Percentiles rank a stretch among this genome's conserved stretches.
These are phyloP conservation scores for Microsporum ferrugineum DNA, from an alignment of 2,329 filamentous ascomycete species.

Conservation along the genomic window DNA sequence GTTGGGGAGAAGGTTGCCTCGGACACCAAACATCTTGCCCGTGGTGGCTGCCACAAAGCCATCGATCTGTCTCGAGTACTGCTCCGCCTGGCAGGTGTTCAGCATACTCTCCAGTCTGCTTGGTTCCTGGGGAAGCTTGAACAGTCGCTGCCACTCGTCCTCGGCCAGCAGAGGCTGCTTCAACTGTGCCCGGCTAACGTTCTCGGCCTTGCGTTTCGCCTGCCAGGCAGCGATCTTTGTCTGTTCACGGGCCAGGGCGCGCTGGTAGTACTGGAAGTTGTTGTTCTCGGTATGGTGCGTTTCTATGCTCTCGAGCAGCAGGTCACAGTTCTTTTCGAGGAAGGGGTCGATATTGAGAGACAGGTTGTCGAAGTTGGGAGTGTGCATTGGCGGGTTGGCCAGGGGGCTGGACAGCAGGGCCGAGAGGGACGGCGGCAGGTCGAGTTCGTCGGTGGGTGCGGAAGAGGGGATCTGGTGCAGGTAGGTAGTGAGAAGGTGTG, in stretches of 20 bases:
- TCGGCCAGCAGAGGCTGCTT: slow-evolving; percentile 86
- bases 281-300: slow-evolving; percentile 97
- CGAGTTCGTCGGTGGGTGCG: slow-evolving; percentile 54
- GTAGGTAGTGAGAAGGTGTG: slow-evolving; percentile 88
- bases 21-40: slow-evolving; percentile 96
- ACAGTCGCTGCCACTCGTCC: slow-evolving; percentile 95
- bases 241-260: slow-evolving; percentile 86
- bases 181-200: slow-evolving; percentile 67
- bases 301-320: slow-evolving; percentile 93
- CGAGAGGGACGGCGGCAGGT: slow-evolving; percentile 66
- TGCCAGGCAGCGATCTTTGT: slow-evolving; percentile 95
- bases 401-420: slow-evolving; percentile 58
- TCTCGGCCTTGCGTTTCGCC: slow-evolving; percentile 91
- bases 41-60: slow-evolving; percentile 85
- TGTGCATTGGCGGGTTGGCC: slow-evolving; percentile 53
- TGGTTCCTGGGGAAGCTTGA: slow-evolving; percentile 94
- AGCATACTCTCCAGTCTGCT: slow-evolving; percentile 87
- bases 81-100: slow-evolving; percentile 90
- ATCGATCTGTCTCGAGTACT: slow-evolving; percentile 95
- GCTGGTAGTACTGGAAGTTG: slow-evolving; percentile 97
- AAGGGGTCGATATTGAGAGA: slow-evolving; percentile 93
- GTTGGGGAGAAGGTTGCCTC: slow-evolving; percentile 53
- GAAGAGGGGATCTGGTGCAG: slow-evolving; percentile 77
- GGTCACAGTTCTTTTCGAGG: slow-evolving; percentile 95
- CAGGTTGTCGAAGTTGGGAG: slow-evolving; percentile 79